Evolutionary conservation across 73 alveolate species (phyloP).

Genomic region (Paramecium sexaurelia): DNA sequence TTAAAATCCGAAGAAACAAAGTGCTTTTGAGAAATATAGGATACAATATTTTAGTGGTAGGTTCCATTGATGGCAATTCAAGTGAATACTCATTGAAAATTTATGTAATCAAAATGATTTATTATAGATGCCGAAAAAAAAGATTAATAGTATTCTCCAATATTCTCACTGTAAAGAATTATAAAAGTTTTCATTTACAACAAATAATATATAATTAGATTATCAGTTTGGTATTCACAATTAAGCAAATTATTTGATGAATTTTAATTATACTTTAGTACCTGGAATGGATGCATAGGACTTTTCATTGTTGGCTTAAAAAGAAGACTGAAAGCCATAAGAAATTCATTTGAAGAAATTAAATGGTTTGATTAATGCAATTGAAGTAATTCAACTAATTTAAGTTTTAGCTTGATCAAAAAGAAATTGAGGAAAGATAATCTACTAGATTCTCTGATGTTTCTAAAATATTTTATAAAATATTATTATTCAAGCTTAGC

Average conservation of each 20-base stretch:
- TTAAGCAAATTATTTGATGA: not conserved
- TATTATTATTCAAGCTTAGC: not conserved
- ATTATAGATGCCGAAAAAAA: not conserved
- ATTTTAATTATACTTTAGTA: not conserved
- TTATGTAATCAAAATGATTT: not conserved
- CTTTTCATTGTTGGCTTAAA: slow-evolving; percentile 18
- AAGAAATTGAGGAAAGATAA: not conserved
- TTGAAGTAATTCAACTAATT: not conserved
- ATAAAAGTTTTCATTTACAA: slow-evolving; percentile 44
- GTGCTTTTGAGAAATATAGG: slow-evolving; percentile 48
- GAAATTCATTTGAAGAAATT: slow-evolving; percentile 41
- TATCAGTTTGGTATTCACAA: slow-evolving; percentile 41
- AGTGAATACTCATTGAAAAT: slow-evolving; percentile 29
- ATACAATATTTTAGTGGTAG: slow-evolving; percentile 41
- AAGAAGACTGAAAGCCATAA: slow-evolving; percentile 31
- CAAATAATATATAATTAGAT: not conserved
- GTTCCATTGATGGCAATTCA: not conserved
- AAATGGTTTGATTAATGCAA: not conserved
- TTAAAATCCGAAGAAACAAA: not conserved
- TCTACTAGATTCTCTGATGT: not conserved
- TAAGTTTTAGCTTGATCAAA: not conserved
- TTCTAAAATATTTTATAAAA: slow-evolving; percentile 1
- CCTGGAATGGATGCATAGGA: slow-evolving; percentile 44
- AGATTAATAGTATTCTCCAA: not conserved
- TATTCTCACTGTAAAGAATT: slow-evolving; percentile 38